A percentile compares a stretch with the other conserved stretches of the same genome.
These are phyloP conservation scores for Yamadazyma pseudoaaseri DNA, from an alignment of 1,139 yeast genomes.

Conservation along the genomic window DNA sequence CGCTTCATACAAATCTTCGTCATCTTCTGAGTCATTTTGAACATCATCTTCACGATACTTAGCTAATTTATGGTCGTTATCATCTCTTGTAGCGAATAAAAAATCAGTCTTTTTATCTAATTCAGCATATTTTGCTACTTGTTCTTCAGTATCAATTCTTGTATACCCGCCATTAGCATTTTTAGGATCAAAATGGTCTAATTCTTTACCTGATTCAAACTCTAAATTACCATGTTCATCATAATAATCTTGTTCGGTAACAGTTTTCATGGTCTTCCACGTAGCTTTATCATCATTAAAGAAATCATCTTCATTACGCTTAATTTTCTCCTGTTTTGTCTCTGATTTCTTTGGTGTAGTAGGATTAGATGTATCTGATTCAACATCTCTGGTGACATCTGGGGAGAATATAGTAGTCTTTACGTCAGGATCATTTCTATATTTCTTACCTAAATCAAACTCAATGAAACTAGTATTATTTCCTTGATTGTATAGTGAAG, in stretches of 20 bases:
- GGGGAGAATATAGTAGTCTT: conserved; percentile 3
- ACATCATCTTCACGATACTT: conserved; percentile 22
- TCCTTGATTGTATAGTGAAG: conserved; percentile 2
- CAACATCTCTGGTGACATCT: conserved; percentile 3
- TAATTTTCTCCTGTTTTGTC: conserved; percentile 8
- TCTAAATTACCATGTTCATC: conserved; percentile 52
- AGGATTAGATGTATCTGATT: neutral
- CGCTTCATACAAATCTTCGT: conserved; percentile 20
- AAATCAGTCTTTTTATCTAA: conserved; percentile 84
- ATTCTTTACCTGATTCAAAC: conserved; percentile 23
- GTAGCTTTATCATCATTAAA: conserved; percentile 30
- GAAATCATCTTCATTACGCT: conserved; percentile 32
- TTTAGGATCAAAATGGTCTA: conserved; percentile 23
- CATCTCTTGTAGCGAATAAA: conserved; percentile 44
- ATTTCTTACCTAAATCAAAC: conserved; percentile 26
- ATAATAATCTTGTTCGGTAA: conserved; percentile 50
- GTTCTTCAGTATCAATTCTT: conserved; percentile 83
- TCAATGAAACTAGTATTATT: conserved; percentile 26
- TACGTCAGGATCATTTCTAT: conserved; percentile 1
- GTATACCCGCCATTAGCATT: conserved; percentile 65
- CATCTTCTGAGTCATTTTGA: conserved; percentile 19
- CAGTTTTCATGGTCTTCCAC: conserved; percentile 57
- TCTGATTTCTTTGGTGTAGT: neutral
- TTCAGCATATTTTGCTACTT: conserved; percentile 72
- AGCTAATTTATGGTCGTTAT: conserved; percentile 14